A percentile compares a stretch with the other conserved stretches of the same genome.
Conservation (phyloP, 768 basidiomycete genomes). For the Xerocomellus intermedius region DNA sequence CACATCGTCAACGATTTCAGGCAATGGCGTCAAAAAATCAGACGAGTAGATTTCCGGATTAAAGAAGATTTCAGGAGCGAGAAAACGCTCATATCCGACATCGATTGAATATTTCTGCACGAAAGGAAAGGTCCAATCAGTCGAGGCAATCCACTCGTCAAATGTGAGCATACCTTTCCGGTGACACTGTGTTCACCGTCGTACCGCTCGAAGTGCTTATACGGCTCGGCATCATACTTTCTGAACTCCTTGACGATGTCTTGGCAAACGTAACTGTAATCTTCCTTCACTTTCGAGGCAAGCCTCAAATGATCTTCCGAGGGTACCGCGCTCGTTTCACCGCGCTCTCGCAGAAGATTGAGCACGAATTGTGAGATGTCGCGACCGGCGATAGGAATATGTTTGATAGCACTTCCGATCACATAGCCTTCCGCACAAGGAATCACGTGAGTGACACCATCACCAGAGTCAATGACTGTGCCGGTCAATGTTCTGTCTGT, state of each 20-base stretch:
- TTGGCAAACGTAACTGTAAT: conserved; percentile 97
- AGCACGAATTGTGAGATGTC: conserved; percentile 97
- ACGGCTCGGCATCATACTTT: conserved; percentile 96
- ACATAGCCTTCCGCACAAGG: conserved; percentile 97
- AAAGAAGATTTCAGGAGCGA: conserved; percentile 99
- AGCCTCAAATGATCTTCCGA: conserved; percentile 93
- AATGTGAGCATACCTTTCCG: conserved; percentile 60
- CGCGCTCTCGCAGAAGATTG: conserved; percentile 92
- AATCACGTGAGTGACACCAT: conserved; percentile 99
- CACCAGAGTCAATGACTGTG: conserved; percentile 98
- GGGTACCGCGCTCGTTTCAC: conserved; percentile 86
- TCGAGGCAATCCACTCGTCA: background rate
- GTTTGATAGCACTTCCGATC: conserved; percentile 97
- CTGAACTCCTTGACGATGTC: conserved; percentile 99
- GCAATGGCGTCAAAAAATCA: conserved; percentile 94
- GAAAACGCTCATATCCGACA: conserved; percentile 97
- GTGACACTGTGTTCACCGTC: conserved; percentile 94
- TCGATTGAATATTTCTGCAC: conserved; percentile 88
- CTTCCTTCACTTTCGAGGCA: conserved; percentile 95
- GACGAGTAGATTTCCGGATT: conserved; percentile 98
- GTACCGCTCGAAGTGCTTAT: conserved; percentile 91
- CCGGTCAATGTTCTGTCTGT: conserved; percentile 91
- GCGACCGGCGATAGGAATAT: conserved; percentile 97
- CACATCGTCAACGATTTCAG: conserved; percentile 93
- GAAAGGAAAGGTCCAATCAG: conserved; percentile 3